Base-by-base conservation (phyloP, 2,329 filamentous ascomycete genomes). In the Magnaporthiopsis rhizophila region DNA sequence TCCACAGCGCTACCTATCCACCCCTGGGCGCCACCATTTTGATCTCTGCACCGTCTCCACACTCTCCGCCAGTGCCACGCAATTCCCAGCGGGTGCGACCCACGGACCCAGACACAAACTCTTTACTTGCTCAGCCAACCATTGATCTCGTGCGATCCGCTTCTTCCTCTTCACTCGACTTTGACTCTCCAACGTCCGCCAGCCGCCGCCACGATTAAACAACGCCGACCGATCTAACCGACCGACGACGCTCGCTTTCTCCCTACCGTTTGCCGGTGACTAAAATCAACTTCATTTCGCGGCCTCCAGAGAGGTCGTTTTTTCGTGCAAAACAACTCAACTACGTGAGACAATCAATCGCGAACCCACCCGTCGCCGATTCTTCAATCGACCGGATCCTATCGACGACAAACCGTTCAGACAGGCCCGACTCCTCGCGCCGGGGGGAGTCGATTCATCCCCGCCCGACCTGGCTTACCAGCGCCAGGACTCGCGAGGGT, bases 381-480 rank as follows among this genome's bases (percentile, higher is more conserved):
- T 53, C n/a, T 7, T 24, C 18, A 24, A 53, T 53, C 45, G 45
- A 53, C 45, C 45, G 21, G 21, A 24, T 11, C 18, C n/a, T 18
- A 21, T 53, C 45, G 45, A 53, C 13, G 21, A 24, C 45, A 18
- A 9, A 21, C 45, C 8, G n/a, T 7, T 11, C 45, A 7, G 45
- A 53, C 21, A 53, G 7, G 36, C 18, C 66, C 66, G 58, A 45
- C 66, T 66, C 64, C 62, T 63, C 36, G 13, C 66, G 59, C 38
- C 50, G 64, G 24, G 45, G 69, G 69, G 72, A 69, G 72, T 72
- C 70, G 65, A 53, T 64, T 63, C 64, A 68, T 69, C 73, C 66
- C 69, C 71, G 76, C 75, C 75, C 77, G 75, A 70, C 75, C 75
- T 81, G 79, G 79, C 79, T 74, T 76, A 74, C 69, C 74, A 53